Conservation (phyloP, 148 eudicot genomes). For the Vaccinium vitisidaea region DNA sequence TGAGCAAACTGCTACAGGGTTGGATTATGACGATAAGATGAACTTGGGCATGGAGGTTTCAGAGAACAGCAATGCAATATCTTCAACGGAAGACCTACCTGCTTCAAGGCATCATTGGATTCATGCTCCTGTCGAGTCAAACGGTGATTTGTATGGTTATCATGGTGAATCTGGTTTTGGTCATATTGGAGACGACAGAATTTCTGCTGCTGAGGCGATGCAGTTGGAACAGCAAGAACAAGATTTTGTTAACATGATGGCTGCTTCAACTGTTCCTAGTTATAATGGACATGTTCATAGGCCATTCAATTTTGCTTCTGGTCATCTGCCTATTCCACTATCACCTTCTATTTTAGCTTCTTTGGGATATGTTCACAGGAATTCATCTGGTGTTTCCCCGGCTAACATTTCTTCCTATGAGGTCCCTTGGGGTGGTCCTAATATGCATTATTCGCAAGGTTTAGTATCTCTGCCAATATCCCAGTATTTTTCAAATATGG, state of each 20-base stretch:
- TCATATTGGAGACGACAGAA: conserved; percentile 21
- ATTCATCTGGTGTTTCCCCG: conserved; percentile 29
- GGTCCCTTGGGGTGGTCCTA: conserved; percentile 26
- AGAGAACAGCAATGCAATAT: conserved; percentile 13
- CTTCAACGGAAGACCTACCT: conserved; percentile 18
- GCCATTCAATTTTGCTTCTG: conserved; percentile 40
- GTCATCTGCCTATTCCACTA: conserved; percentile 35
- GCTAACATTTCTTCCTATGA: conserved; percentile 22
- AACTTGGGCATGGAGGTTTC: conserved; percentile 15
- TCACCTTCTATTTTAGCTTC: conserved; percentile 34
- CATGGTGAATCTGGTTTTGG: conserved; percentile 21
- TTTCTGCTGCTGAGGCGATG: conserved; percentile 27
- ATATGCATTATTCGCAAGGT: conserved; percentile 32
- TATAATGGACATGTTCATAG: conserved; percentile 32
- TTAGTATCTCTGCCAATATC: conserved; percentile 29
- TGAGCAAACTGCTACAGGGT: conserved; percentile 19
- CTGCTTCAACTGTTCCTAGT: conserved; percentile 28
- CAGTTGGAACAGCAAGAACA: conserved; percentile 36
- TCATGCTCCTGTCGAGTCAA: conserved; percentile 18
- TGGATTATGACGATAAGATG: conserved; percentile 9
- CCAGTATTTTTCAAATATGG: conserved; percentile 24
- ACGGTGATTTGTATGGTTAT: conserved; percentile 21
- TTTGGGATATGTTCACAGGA: conserved; percentile 26
- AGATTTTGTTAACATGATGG: conserved; percentile 34
- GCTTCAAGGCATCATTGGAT: conserved; percentile 18